These are phyloP conservation scores for Phytophthora fragariae DNA, from an alignment of 352 stramenopile genomes.

Conservation along the genomic window DNA sequence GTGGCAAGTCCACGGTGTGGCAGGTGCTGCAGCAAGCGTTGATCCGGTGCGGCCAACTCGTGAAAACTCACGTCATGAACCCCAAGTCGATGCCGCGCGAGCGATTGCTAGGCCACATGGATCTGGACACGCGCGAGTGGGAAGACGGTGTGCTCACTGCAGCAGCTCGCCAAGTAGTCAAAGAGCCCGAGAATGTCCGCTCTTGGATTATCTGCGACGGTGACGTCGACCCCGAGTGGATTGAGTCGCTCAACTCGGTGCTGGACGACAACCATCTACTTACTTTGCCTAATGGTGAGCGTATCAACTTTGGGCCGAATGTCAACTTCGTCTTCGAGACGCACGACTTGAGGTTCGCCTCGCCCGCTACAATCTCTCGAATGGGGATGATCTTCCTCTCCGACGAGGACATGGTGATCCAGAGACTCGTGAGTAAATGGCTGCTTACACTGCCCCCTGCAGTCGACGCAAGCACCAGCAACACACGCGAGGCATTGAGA, in stretches of 20 bases:
- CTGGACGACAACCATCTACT: constrained; percentile 97
- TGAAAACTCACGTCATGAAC: constrained; percentile 97
- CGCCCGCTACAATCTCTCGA: constrained; percentile 95
- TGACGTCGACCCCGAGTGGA: constrained; percentile 97
- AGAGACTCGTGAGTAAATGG: constrained; percentile 86
- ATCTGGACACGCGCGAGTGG: constrained; percentile 96
- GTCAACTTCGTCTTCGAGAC: constrained; percentile 98
- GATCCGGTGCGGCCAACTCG: constrained; percentile 80
- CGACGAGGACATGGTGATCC: constrained; percentile 90
- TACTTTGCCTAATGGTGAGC: constrained; percentile 96
- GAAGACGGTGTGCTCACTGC: constrained; percentile 95
- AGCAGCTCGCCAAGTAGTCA: constrained; percentile 91
- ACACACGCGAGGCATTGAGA: constrained; percentile 59
- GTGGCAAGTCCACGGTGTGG: constrained; percentile 96
- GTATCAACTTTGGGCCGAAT: constrained; percentile 95
- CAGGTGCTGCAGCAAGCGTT: constrained; percentile 91
- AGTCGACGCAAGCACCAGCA: constrained; percentile 23
- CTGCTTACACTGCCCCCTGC: constrained; percentile 50
- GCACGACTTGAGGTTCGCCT: constrained; percentile 94
- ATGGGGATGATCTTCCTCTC: constrained; percentile 98
- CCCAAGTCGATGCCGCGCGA: constrained; percentile 95
- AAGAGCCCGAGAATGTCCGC: constrained; percentile 87
- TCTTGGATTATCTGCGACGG: constrained; percentile 97
- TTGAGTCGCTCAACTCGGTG: constrained; percentile 96
- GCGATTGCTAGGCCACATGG: constrained; percentile 93